These are phyloP conservation scores for Botrytis pseudocinerea DNA, from an alignment of 2,329 filamentous ascomycete genomes.

Conservation along the genomic window DNA sequence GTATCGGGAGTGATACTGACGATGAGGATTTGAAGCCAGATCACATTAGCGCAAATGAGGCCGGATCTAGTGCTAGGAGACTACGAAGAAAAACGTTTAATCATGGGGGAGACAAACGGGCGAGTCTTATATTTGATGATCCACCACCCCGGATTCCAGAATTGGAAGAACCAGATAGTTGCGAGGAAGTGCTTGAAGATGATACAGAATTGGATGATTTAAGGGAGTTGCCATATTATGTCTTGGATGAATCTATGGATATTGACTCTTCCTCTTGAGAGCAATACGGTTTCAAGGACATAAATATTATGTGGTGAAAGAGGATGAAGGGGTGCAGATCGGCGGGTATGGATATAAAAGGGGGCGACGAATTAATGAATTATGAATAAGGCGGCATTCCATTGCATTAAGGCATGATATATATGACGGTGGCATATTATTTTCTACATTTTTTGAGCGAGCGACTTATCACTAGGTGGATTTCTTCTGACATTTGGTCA, in stretches of 20 bases:
- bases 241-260: constrained; percentile 37
- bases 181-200: constrained; percentile 38
- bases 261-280: constrained; percentile 31
- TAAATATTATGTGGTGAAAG: neutral
- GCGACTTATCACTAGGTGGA: neutral
- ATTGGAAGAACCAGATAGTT: constrained; percentile 40
- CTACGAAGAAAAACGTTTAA: constrained; percentile 35
- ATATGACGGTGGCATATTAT: constrained; percentile 12
- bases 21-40: constrained; percentile 40
- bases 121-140: constrained; percentile 41
- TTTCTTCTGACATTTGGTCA: neutral
- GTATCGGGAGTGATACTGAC: constrained; percentile 41
- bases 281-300: constrained; percentile 5
- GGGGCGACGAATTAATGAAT: constrained; percentile 14
- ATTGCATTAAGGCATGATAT: constrained; percentile 1
- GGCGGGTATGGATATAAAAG: constrained; percentile 13
- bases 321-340: constrained; percentile 20
- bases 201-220: constrained; percentile 30
- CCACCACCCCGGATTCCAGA: constrained; percentile 41
- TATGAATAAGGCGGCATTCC: constrained; percentile 13
- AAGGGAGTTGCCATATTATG: constrained; percentile 36
- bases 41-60: constrained; percentile 39
- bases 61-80: constrained; percentile 39
- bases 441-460: neutral
- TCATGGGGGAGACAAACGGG: constrained; percentile 32